Evolutionary conservation across 2,329 filamentous ascomycete genomes (phyloP), one percentile per base, ranked within the genome.

Genomic region (Diaporthe sp.): DNA sequence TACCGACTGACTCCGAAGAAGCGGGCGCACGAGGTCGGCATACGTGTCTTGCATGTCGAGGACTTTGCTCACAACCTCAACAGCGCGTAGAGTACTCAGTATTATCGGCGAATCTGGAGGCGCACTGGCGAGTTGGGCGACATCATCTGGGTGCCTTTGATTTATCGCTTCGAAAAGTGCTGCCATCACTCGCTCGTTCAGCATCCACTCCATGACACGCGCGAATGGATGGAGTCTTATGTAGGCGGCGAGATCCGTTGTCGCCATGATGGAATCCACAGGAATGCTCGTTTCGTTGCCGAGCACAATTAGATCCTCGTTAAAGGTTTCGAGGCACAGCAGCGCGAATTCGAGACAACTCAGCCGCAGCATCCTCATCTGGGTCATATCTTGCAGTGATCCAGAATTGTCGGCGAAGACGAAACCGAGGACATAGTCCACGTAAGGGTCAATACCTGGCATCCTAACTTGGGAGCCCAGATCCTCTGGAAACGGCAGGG

Each of bases 191-290:
- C 93, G 95, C 80, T 97, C 95, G 81, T 97, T 98, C 83, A 97
- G 98, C 84, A 99, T 91, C 95, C 97, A 98, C 81, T 99, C 97
- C 94, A 98, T 98, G 22, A 97, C 93, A 75, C 97, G 92, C 4
- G 94, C 92, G 80, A 98, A 99, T 0, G 97, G 96, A 84, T 99
- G 97, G 71, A 98, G 89, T 33, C 92, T 91, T 74, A 97, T 92
- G 81, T 99, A 99, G 8, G 90, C 89, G 67, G 92, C 91, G 6
- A 98, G 87, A 73, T 94, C 94, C 3, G 92, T 93, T 5, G 94
- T 89, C 55, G 89, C 89, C 77, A 97, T 94, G 22, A 93, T 90
- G 13, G 89, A 85, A 81, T 98, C 95, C 22, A 97, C 92, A 35
- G 90, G 87, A 40, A 97, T 87, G 75, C 90, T 93, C 2, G 94